These are phyloP conservation scores for Colletotrichum costaricense DNA, from an alignment of 2,329 filamentous ascomycete genomes.

Conservation along the genomic window DNA sequence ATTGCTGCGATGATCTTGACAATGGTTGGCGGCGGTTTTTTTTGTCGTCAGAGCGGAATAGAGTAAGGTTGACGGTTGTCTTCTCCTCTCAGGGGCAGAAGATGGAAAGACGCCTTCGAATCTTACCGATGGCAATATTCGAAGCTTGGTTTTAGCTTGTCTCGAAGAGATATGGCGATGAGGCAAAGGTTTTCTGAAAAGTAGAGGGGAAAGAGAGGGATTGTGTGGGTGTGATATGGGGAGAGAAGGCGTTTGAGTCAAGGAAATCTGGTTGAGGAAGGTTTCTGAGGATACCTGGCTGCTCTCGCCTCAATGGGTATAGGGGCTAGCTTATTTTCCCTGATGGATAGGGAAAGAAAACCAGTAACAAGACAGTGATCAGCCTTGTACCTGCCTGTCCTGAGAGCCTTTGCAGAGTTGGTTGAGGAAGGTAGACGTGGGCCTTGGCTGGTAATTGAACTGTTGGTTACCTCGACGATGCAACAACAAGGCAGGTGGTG, in stretches of 20 bases:
- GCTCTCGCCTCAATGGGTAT: neutral
- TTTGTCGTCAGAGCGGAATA: neutral
- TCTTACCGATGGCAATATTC: neutral
- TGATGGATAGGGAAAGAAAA: neutral
- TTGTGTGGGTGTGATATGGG: neutral
- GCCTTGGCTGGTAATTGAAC: neutral
- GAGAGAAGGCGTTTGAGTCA: neutral
- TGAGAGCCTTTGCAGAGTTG: neutral
- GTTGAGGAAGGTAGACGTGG: neutral
- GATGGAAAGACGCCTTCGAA: neutral
- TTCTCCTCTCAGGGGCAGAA: neutral
- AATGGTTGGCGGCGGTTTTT: neutral
- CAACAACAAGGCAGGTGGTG: neutral
- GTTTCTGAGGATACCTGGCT: neutral
- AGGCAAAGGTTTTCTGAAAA: neutral
- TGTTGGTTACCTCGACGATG: neutral
- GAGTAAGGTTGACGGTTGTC: neutral
- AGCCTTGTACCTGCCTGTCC: constrained; percentile 8
- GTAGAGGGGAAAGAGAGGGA: neutral
- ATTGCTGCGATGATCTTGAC: neutral
- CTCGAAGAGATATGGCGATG: neutral
- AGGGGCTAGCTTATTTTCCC: neutral
- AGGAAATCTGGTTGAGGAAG: neutral
- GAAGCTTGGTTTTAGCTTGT: neutral
- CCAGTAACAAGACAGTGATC: neutral